phyloP scores from a whole-genome alignment of 805 yeast genomes.

The Allodekkera sacchari region DNA sequence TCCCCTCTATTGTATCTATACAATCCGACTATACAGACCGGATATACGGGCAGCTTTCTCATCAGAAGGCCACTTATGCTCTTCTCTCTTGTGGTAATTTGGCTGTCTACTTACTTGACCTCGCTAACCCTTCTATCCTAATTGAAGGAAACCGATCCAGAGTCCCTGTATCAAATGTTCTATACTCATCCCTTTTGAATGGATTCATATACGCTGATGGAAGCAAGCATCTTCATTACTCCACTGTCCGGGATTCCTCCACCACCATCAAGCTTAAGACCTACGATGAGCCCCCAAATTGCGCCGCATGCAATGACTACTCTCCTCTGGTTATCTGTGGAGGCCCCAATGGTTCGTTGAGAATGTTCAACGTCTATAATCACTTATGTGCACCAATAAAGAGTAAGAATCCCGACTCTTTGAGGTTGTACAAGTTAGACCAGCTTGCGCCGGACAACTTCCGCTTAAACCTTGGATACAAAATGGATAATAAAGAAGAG shows the following conservation, averaged over 20 bases:
- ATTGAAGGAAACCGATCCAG: constrained; percentile 11
- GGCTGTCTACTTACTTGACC: constrained; percentile 12
- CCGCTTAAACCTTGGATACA: constrained; percentile 16
- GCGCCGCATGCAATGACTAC: constrained; percentile 4
- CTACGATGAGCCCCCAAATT: constrained; percentile 9
- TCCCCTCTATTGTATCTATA: constrained; percentile 16
- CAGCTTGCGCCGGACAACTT: constrained; percentile 9
- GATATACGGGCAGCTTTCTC: constrained; percentile 5
- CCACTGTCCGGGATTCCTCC: constrained; percentile 14
- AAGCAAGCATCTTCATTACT: constrained; percentile 10
- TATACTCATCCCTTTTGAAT: constrained; percentile 16
- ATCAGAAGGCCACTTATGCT: constrained; percentile 7
- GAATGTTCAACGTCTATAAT: constrained; percentile 9
- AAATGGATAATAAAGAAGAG: constrained; percentile 6
- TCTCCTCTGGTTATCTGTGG: constrained; percentile 10
- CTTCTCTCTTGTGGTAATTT: constrained; percentile 14
- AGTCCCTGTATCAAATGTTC: constrained; percentile 8
- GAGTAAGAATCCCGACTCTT: constrained; percentile 8
- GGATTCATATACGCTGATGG: constrained; percentile 14
- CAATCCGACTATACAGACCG: constrained; percentile 15
- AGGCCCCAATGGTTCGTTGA: constrained; percentile 12
- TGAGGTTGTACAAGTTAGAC: constrained; percentile 17
- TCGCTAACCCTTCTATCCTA: constrained; percentile 9
- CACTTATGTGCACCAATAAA: constrained; percentile 6
- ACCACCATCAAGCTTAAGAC: constrained; percentile 5